phyloP scores from a whole-genome alignment of 805 yeast species.

The Schwanniomyces pseudopolymorphus region DNA sequence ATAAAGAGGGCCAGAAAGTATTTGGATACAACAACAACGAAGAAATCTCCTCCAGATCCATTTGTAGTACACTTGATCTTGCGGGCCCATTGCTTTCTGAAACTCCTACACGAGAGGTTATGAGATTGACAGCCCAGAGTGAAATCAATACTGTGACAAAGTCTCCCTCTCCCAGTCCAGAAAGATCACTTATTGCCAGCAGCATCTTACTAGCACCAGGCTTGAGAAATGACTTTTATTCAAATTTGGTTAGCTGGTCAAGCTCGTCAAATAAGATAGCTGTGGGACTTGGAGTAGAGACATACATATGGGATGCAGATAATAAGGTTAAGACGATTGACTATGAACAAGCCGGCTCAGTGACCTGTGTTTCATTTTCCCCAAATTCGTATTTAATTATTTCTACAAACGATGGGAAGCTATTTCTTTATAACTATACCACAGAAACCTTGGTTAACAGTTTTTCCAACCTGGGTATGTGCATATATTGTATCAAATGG shows the following conservation, averaged over 20 bases:
- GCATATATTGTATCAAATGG: constrained; percentile 66
- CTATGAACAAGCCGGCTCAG: constrained; percentile 41
- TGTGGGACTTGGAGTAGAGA: constrained; percentile 62
- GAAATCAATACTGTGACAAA: background rate
- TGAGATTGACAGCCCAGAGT: constrained; percentile 7
- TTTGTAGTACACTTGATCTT: constrained; percentile 8
- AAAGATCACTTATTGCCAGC: constrained; percentile 8
- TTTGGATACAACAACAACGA: constrained; percentile 24
- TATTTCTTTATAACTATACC: constrained; percentile 46
- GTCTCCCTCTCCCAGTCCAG: background rate
- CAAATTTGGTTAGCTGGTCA: constrained; percentile 77
- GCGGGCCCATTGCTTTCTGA: constrained; percentile 15
- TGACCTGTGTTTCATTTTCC: constrained; percentile 62
- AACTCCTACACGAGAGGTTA: constrained; percentile 9
- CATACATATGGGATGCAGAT: constrained; percentile 62
- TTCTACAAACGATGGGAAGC: constrained; percentile 58
- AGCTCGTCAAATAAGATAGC: constrained; percentile 47
- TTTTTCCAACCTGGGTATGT: constrained; percentile 26
- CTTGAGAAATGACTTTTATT: constrained; percentile 72
- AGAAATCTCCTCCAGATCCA: constrained; percentile 8
- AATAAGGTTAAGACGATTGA: constrained; percentile 44
- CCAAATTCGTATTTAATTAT: constrained; percentile 46
- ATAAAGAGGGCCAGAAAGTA: constrained; percentile 41
- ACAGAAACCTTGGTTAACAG: constrained; percentile 13
- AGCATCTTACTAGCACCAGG: constrained; percentile 55